A percentile compares a stretch with the other conserved stretches of the same genome.
phyloP scores from a whole-genome alignment of 352 stramenopile species.

The Plasmopara halstedii region DNA sequence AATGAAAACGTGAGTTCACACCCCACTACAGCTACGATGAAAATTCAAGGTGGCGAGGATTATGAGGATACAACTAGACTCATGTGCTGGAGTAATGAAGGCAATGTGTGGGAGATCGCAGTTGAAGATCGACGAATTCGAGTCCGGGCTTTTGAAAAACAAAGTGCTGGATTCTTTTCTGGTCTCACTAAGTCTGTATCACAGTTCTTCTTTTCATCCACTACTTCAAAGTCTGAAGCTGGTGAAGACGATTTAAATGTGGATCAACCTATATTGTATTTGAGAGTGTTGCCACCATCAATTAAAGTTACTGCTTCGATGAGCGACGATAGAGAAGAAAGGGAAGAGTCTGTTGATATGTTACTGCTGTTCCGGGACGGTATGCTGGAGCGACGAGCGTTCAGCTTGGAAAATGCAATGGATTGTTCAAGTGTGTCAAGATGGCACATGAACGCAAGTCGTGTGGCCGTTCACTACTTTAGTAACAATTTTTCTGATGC shows the following conservation, averaged over 20 bases:
- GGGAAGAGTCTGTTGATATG: constrained; percentile 45
- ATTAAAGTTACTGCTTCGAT: constrained; percentile 12
- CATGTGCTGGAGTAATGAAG: constrained; percentile 75
- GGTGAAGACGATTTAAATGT: constrained; percentile 31
- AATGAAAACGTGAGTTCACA: constrained; percentile 47
- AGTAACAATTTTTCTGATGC: constrained; percentile 52
- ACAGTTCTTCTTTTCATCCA: constrained; percentile 66
- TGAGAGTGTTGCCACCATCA: constrained; percentile 36
- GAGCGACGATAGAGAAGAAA: constrained; percentile 12
- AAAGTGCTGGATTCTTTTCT: constrained; percentile 53
- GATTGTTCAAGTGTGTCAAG: constrained; percentile 49
- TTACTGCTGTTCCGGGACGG: constrained; percentile 63
- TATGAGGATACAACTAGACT: constrained; percentile 37
- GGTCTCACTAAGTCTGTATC: constrained; percentile 67
- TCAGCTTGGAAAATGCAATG: constrained; percentile 55
- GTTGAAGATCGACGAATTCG: constrained; percentile 76
- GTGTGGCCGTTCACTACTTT: constrained; percentile 62
- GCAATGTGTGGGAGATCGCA: constrained; percentile 71
- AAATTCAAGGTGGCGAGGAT: constrained; percentile 3
- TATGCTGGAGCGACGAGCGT: constrained; percentile 57
- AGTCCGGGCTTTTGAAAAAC: constrained; percentile 64
- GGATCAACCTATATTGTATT: constrained; percentile 44
- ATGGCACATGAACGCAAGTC: constrained; percentile 54
- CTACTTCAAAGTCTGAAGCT: constrained; percentile 21
- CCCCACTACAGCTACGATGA: constrained; percentile 24